These are phyloP conservation scores for Phytophthora fragariae DNA, from an alignment of 352 stramenopile species.

Conservation along the genomic window DNA sequence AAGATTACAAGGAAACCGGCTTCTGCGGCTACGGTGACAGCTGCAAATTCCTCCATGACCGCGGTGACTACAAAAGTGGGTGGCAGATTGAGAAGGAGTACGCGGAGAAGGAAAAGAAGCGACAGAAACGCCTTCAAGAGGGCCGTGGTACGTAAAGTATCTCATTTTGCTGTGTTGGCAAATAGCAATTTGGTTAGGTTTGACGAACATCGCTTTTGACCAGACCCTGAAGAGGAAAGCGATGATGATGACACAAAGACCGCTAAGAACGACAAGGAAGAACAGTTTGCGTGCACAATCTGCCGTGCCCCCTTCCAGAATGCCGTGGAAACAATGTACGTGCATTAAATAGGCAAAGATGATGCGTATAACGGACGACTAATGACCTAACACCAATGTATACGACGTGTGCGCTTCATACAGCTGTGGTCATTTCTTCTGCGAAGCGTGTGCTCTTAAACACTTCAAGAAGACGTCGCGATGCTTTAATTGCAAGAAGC, in stretches of 20 bases:
- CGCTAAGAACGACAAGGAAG: constrained; percentile 69
- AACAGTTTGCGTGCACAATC: constrained; percentile 96
- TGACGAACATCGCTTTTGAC: background rate
- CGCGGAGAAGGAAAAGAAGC: constrained; percentile 93
- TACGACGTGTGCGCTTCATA: background rate
- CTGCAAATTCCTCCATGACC: constrained; percentile 99
- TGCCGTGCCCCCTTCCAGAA: constrained; percentile 94
- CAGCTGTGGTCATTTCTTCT: constrained; percentile 97
- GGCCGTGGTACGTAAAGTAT: constrained; percentile 37
- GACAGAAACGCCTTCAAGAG: constrained; percentile 77
- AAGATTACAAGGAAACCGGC: constrained; percentile 99
- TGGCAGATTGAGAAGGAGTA: constrained; percentile 98
- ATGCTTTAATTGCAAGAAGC: constrained; percentile 95
- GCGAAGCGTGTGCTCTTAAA: constrained; percentile 92
- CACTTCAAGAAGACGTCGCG: constrained; percentile 82
- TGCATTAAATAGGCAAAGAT: background rate
- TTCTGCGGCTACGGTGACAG: constrained; percentile 98
- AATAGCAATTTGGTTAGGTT: background rate
- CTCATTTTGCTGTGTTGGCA: no score
- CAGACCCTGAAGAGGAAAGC: constrained; percentile 61
- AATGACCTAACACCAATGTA: no score
- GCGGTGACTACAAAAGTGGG: constrained; percentile 97
- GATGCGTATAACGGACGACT: no score
- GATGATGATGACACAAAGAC: constrained; percentile 62
- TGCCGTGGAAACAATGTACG: constrained; percentile 93